Evolutionary conservation across 2,329 filamentous ascomycete genomes (phyloP), one percentile per base, ranked within the genome.

Genomic region (Macrophomina phaseolina): DNA sequence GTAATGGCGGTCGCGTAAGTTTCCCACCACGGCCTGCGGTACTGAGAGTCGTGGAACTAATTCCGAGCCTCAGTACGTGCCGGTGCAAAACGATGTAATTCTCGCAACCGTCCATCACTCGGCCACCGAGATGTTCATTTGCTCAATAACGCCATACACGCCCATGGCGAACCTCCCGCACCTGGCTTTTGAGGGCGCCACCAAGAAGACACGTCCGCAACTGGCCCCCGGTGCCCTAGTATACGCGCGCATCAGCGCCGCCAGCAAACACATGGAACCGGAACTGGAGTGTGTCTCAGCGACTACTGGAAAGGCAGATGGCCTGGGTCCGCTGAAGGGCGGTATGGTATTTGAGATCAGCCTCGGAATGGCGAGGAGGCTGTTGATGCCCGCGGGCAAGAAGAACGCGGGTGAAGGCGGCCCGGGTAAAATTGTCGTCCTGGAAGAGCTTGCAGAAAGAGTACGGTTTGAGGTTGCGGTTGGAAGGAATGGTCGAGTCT

Each of bases 391-490:
- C 6, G 71, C 80, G 70, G 84, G 86, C 60, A 87, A 86, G 72
- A 85, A 85, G 49, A 84, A 87, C 3, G 53, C 42, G 2, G 36
- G 52, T 16, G 62, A 84, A 86, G 64, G 64, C 45, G 64, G 64
- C 1, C 52, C 64, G 12, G 65, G 55, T 1, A 48, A 46, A 46
- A 79, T 97, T 7, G 86, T 89, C 3, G 85, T 97, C 32, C 79
- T 98, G 66, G 92, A 97, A 69, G 91, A 93, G 74, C 81, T 98
- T 14, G 94, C 90, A 3, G 89, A 89, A 67, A 94, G 92, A 64
- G 80, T 97, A 14, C 89, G 91, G 23, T 99, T 98, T 77, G 95
- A 99, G 83, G 91, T 96, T 68, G 94, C 94, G 0, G 91, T 97
- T 8, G 95, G 95, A 18, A 88, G 93, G 74, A 99, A 99, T 78